phyloP scores from a whole-genome alignment of 495 filamentous ascomycete genomes.

The Echria macrotheca region DNA sequence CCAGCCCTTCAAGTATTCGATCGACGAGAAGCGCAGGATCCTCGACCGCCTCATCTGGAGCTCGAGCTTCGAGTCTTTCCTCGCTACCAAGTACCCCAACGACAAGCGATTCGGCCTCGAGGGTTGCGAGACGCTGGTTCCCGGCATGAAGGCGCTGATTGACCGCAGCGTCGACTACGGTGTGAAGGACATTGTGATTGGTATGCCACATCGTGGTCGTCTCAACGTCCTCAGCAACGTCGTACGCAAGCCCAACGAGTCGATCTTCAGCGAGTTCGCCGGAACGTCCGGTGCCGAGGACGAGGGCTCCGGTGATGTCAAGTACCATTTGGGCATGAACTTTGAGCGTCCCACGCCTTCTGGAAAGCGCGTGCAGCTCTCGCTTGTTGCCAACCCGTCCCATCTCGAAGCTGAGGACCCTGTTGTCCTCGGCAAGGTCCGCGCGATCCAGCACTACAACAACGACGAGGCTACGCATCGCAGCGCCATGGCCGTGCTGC shows the following conservation, averaged over 20 bases:
- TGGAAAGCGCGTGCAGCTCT: conserved; percentile 96
- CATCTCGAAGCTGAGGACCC: conserved; percentile 98
- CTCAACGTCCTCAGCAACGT: conserved; percentile 98
- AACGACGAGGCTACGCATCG: conserved; percentile 82
- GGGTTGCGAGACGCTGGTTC: conserved; percentile 91
- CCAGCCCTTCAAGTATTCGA: conserved; percentile 87
- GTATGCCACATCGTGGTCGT: conserved; percentile 98
- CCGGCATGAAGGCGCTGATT: conserved; percentile 98
- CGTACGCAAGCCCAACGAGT: conserved; percentile 97
- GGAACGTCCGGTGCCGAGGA: conserved; percentile 83
- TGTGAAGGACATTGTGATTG: conserved; percentile 97
- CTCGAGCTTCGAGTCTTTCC: conserved; percentile 90
- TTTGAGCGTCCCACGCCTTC: conserved; percentile 98
- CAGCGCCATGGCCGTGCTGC: conserved; percentile 88
- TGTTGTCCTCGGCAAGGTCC: conserved; percentile 93
- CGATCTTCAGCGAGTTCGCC: conserved; percentile 97
- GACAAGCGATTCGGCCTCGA: conserved; percentile 99
- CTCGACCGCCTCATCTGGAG: conserved; percentile 97
- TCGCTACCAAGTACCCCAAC: conserved; percentile 96
- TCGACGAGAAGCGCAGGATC: conserved; percentile 95
- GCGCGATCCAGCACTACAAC: conserved; percentile 98
- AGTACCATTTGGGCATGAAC: conserved; percentile 99
- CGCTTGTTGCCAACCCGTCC: conserved; percentile 95
- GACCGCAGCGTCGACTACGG: conserved; percentile 97
- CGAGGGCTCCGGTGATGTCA: conserved; percentile 97